A percentile compares a stretch with the other conserved stretches of the same genome.
phyloP scores from a whole-genome alignment of 2,329 filamentous ascomycete genomes.

The Pestalotiopsis sp. region DNA sequence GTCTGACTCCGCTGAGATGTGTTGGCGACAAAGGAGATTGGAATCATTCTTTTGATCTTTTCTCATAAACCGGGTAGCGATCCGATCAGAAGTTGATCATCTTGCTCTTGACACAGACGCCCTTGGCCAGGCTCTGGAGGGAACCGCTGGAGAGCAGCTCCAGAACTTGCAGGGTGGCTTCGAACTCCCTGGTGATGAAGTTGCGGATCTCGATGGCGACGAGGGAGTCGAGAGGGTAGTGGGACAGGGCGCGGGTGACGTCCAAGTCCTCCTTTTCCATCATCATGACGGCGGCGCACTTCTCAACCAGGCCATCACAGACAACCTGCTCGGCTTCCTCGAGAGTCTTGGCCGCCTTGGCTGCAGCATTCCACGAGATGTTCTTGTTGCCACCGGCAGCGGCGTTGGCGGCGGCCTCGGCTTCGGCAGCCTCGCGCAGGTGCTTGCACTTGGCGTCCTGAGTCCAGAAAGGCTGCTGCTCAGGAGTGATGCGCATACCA shows the following conservation, averaged over 20 bases:
- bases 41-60: background rate
- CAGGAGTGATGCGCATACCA: slow-evolving; percentile 52
- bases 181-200: slow-evolving; percentile 52
- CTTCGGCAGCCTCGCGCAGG: slow-evolving; percentile 45
- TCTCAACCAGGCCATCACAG: slow-evolving; percentile 47
- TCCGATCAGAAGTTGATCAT: slow-evolving; percentile 30
- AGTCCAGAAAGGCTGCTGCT: slow-evolving; percentile 54
- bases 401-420: slow-evolving; percentile 38
- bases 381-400: slow-evolving; percentile 27
- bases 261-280: slow-evolving; percentile 53
- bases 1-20: background rate
- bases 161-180: slow-evolving; percentile 56
- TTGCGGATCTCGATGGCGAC: slow-evolving; percentile 54
- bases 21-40: background rate
- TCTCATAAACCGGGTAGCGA: background rate
- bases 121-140: slow-evolving; percentile 50
- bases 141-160: slow-evolving; percentile 56
- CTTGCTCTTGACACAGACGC: slow-evolving; percentile 50
- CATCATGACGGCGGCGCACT: slow-evolving; percentile 52
- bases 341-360: slow-evolving; percentile 44
- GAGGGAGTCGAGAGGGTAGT: slow-evolving; percentile 50
- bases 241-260: slow-evolving; percentile 41
- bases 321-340: slow-evolving; percentile 49
- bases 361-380: slow-evolving; percentile 46
- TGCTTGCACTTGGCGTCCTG: slow-evolving; percentile 57